These are phyloP conservation scores for Penicillium waksmanii DNA, from an alignment of 495 filamentous ascomycete genomes.

Conservation along the genomic window DNA sequence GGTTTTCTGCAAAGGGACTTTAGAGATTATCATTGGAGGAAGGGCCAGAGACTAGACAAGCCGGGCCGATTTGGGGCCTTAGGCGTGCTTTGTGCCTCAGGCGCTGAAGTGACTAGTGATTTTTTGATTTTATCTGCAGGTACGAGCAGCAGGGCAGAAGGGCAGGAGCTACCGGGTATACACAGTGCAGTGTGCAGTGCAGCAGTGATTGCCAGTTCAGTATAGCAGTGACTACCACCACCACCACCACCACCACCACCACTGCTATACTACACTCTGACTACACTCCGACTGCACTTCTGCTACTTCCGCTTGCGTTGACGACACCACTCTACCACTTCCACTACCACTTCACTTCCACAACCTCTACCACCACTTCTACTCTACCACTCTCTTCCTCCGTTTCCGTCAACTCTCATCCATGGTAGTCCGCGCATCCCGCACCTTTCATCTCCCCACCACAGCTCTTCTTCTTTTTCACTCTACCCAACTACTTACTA, in stretches of 20 bases:
- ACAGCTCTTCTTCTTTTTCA: slow-evolving; percentile 6
- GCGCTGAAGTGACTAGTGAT: not conserved
- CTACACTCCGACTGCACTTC: not conserved
- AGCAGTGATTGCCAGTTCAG: too few relatives aligned
- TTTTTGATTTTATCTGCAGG: not conserved
- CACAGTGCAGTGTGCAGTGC: too few relatives aligned
- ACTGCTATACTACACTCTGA: not conserved
- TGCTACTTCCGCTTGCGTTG: not conserved
- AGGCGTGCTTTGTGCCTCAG: not conserved
- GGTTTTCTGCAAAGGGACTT: too few relatives aligned
- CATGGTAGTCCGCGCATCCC: slow-evolving; percentile 6
- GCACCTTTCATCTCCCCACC: slow-evolving; percentile 4
- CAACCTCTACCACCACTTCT: too few relatives aligned
- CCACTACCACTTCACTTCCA: not conserved
- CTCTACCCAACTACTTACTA: not conserved
- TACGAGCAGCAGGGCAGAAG: not conserved
- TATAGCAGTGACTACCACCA: too few relatives aligned
- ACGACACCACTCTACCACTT: not conserved
- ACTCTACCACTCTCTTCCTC: not conserved
- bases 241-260: too few relatives aligned
- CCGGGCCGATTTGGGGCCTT: too few relatives aligned
- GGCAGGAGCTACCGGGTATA: too few relatives aligned
- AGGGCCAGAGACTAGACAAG: too few relatives aligned
- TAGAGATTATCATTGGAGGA: not conserved
- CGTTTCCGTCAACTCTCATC: not conserved